phyloP scores from a whole-genome alignment of 1,284 basidiomycete species.

The Marasmius oreades region DNA sequence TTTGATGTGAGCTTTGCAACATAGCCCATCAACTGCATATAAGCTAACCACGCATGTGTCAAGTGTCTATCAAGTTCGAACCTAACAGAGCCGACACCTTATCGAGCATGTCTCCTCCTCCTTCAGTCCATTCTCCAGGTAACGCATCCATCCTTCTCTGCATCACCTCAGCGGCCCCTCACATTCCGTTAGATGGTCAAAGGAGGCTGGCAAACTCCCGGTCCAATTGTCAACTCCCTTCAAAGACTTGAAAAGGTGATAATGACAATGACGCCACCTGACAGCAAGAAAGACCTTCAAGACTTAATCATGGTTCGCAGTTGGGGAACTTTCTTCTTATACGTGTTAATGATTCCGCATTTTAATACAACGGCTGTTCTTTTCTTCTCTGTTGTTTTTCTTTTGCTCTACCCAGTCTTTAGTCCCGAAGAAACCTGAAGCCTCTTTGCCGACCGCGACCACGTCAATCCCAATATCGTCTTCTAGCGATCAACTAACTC shows the following conservation, averaged over 20 bases:
- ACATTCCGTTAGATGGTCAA: slow-evolving; percentile 39
- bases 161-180: background rate
- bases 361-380: no score
- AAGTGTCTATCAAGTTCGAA: slow-evolving; percentile 34
- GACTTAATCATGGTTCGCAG: slow-evolving; percentile 65
- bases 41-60: background rate
- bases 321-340: slow-evolving; percentile 45
- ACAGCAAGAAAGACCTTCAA: slow-evolving; percentile 37
- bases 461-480: slow-evolving; percentile 8
- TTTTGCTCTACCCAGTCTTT: slow-evolving; percentile 52
- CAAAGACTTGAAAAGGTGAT: slow-evolving; percentile 34
- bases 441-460: slow-evolving; percentile 14
- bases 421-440: slow-evolving; percentile 22
- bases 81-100: slow-evolving; percentile 27
- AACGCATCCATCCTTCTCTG: background rate
- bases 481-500: background rate
- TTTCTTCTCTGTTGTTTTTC: no score
- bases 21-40: background rate
- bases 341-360: no score
- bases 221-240: slow-evolving; percentile 33
- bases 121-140: slow-evolving; percentile 37
- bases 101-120: slow-evolving; percentile 36
- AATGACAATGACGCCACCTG: slow-evolving; percentile 27
- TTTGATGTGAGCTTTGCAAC: slow-evolving; percentile 42
- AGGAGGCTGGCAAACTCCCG: slow-evolving; percentile 42